Evolutionary conservation across 768 basidiomycete genomes (phyloP), one percentile per base, ranked within the genome.

Genomic region (Russula vinacea): DNA sequence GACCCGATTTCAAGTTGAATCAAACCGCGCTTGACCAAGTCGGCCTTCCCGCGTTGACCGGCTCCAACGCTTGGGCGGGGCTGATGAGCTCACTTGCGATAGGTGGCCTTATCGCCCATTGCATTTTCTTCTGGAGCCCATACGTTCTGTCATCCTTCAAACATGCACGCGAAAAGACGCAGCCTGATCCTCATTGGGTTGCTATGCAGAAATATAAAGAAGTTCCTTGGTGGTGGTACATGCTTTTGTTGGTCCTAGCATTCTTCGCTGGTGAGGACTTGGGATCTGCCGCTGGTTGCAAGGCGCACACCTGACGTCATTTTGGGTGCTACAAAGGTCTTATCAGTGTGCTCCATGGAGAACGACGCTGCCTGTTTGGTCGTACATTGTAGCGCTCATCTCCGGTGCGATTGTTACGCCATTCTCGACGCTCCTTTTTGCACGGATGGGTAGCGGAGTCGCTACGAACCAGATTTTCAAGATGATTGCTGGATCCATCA

Each of bases 351-450:
- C 74, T 87, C 58, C 83, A 79, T 66, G 85, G 84, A 16, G 76
- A 85, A 85, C 84, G 1, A 84, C 84, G 0, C 77, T 88, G 19
- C 82, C 85, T 5, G 83, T 80, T 80, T 86, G 83, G 80, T 83
- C 83, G 1, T 87, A 82, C 70, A 79, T 88, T 39, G 71, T 84
- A 55, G 83, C 86, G 0, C 72, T 87, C 22, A 70, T 82, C 13
- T 71, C 84, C 16, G 84, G 84, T 42, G 76, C 66, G 63, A 64
- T 73, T 56, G 59, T 74, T 10, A 62, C 82, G 73, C 84, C 84
- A 0, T 84, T 86, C 72, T 84, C 83, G 1, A 84, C 80, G 0
- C 67, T 84, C 6, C 76, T 87, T 0, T 82, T 69, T 68, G 84
- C 81, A 16, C 79, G 84, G n/a, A 78, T 85, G 78, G 85, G 85